Percentiles rank a stretch among this genome's conserved stretches.
Evolutionary conservation across 345 rosid species (phyloP).

Genomic region (Garcia nutans): DNA sequence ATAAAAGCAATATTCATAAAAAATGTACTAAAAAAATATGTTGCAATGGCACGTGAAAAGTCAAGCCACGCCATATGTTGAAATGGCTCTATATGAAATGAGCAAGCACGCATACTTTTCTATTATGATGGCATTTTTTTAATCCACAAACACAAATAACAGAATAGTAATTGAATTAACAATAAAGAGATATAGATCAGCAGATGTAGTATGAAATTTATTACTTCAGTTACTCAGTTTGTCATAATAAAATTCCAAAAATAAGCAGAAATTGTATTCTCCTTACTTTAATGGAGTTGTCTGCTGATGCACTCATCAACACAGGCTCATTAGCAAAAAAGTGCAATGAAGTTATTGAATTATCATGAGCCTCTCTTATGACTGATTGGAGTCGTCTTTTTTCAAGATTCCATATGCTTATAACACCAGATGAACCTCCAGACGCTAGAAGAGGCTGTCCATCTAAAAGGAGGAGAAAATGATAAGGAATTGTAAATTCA

Average conservation of each 20-base stretch:
- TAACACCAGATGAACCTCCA: constrained; percentile 92
- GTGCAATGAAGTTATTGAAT: constrained; percentile 68
- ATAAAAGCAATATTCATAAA: background rate
- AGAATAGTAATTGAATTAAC: background rate
- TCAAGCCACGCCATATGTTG: background rate
- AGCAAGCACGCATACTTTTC: background rate
- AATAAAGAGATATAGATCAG: background rate
- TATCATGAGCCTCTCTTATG: constrained; percentile 91
- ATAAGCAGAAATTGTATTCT: background rate
- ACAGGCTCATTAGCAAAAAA: constrained; percentile 97
- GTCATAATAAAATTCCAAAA: background rate
- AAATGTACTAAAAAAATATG: background rate
- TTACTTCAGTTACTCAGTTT: background rate
- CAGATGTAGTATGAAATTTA: background rate
- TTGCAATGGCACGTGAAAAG: background rate
- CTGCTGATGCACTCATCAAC: constrained; percentile 88
- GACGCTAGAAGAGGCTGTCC: constrained; percentile 95
- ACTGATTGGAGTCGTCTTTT: constrained; percentile 87
- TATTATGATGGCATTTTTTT: background rate
- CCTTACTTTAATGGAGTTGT: constrained; percentile 89
- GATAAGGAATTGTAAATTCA: constrained; percentile 12
- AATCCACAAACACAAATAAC: background rate
- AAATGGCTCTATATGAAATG: background rate
- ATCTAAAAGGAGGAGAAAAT: constrained; percentile 41
- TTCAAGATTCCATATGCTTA: constrained; percentile 96